A percentile compares a stretch with the other conserved stretches of the same genome.
Conservation (phyloP, 108 stramenopile genomes). For the Nitzschia palea region DNA sequence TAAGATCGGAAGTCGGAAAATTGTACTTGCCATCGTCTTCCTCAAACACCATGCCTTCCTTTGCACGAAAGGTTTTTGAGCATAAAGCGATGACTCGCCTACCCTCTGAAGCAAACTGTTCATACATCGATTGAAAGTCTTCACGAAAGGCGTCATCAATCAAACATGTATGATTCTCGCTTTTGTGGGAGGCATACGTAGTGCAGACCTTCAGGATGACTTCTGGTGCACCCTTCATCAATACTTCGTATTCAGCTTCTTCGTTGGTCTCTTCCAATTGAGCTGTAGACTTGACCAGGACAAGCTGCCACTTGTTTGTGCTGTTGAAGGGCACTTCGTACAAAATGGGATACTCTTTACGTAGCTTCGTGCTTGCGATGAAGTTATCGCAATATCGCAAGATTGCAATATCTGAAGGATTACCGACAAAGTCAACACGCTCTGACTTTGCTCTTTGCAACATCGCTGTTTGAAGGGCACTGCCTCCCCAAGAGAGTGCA, state of each 20-base stretch:
- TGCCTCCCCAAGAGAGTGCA: slow-evolving; percentile 1
- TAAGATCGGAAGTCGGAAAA: slow-evolving; percentile 31
- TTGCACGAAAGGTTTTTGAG: slow-evolving; percentile 56
- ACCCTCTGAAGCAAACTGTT: not conserved
- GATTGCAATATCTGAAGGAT: not conserved
- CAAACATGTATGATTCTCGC: not conserved
- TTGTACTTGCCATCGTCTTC: slow-evolving; percentile 69
- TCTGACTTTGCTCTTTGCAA: not conserved
- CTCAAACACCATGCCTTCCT: slow-evolving; percentile 50
- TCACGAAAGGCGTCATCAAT: slow-evolving; percentile 21
- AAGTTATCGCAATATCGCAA: not conserved
- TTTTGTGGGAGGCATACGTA: slow-evolving; percentile 24
- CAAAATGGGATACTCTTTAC: slow-evolving; percentile 29
- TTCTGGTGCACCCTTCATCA: slow-evolving; percentile 88
- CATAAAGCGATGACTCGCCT: slow-evolving; percentile 32
- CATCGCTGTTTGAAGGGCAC: not conserved
- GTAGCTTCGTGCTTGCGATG: not conserved
- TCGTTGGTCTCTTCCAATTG: slow-evolving; percentile 23
- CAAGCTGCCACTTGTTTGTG: slow-evolving; percentile 71
- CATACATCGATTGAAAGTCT: not conserved
- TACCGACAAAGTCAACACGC: not conserved
- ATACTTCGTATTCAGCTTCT: slow-evolving; percentile 28
- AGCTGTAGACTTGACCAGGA: slow-evolving; percentile 16
- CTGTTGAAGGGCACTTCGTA: slow-evolving; percentile 85
- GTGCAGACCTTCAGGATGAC: slow-evolving; percentile 56